Evolutionary conservation across 768 basidiomycete species (phyloP).

Genomic region (Pleurotus tuoliensis): DNA sequence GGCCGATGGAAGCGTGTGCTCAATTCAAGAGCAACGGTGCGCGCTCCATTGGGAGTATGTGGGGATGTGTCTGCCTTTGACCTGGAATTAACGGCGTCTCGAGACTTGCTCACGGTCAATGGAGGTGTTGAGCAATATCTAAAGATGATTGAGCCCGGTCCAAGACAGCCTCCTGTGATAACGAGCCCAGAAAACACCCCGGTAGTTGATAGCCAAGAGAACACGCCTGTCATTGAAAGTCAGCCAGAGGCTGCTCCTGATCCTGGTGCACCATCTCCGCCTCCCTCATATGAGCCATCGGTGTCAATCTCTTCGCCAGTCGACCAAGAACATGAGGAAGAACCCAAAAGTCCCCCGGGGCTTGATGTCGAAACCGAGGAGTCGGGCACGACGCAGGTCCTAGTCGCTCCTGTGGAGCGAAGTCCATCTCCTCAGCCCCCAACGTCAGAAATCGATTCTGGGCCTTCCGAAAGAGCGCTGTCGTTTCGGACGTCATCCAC

Average conservation of each 20-base stretch:
- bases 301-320: neutral
- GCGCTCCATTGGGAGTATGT: slow-evolving; percentile 28
- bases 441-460: neutral
- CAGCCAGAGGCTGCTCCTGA: neutral
- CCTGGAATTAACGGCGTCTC: slow-evolving; percentile 55
- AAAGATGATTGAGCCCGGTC: slow-evolving; percentile 44
- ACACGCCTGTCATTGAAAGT: neutral
- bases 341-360: neutral
- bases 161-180: neutral
- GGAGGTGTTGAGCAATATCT: slow-evolving; percentile 68
- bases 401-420: neutral
- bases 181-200: neutral
- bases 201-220: neutral
- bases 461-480: slow-evolving; percentile 22
- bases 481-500: slow-evolving; percentile 46
- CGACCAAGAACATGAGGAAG: neutral
- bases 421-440: neutral
- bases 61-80: slow-evolving; percentile 68
- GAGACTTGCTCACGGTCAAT: slow-evolving; percentile 57
- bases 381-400: neutral
- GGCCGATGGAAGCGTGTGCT: slow-evolving; percentile 82
- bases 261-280: neutral
- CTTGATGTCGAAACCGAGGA: neutral
- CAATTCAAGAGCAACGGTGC: slow-evolving; percentile 37
- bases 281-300: neutral